phyloP scores from a whole-genome alignment of 352 stramenopile species.

The Pythium brassicae region DNA sequence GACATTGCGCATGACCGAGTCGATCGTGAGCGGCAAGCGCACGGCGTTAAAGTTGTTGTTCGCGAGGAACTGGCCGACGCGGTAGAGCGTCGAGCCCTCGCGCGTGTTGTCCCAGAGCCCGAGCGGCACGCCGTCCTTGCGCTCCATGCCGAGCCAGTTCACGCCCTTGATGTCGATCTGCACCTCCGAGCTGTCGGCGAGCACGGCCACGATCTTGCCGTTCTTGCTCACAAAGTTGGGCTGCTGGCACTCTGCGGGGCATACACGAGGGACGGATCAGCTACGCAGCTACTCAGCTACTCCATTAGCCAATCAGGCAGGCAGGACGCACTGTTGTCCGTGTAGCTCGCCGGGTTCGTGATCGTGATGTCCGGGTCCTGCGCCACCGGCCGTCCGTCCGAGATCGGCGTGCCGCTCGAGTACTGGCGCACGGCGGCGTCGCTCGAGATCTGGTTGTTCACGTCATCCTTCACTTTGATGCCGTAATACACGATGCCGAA shows the following conservation, averaged over 20 bases:
- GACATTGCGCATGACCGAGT: slow-evolving; percentile 65
- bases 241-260: slow-evolving; percentile 53
- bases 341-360: slow-evolving; percentile 73
- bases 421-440: slow-evolving; percentile 53
- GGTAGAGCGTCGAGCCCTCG: slow-evolving; percentile 76
- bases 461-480: slow-evolving; percentile 52
- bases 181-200: slow-evolving; percentile 44
- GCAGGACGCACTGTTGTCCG: slow-evolving; percentile 37
- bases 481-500: slow-evolving; percentile 75
- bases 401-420: slow-evolving; percentile 57
- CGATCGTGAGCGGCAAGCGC: slow-evolving; percentile 67
- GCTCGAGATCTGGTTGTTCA: slow-evolving; percentile 43
- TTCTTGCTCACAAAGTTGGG: slow-evolving; percentile 83
- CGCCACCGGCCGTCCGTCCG: slow-evolving; percentile 48
- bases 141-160: slow-evolving; percentile 84
- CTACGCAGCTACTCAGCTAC: no score
- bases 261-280: slow-evolving; percentile 1
- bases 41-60: slow-evolving; percentile 83
- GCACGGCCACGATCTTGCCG: slow-evolving; percentile 56
- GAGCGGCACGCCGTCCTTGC: slow-evolving; percentile 61
- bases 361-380: slow-evolving; percentile 39
- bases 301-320: background rate
- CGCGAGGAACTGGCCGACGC: slow-evolving; percentile 61
- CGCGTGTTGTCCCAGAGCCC: slow-evolving; percentile 81
- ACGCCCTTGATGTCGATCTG: slow-evolving; percentile 82